Evolutionary conservation across 208 protist genomes (phyloP), one percentile per base, ranked within the genome.

Genomic region (Crithidia expoeki): DNA sequence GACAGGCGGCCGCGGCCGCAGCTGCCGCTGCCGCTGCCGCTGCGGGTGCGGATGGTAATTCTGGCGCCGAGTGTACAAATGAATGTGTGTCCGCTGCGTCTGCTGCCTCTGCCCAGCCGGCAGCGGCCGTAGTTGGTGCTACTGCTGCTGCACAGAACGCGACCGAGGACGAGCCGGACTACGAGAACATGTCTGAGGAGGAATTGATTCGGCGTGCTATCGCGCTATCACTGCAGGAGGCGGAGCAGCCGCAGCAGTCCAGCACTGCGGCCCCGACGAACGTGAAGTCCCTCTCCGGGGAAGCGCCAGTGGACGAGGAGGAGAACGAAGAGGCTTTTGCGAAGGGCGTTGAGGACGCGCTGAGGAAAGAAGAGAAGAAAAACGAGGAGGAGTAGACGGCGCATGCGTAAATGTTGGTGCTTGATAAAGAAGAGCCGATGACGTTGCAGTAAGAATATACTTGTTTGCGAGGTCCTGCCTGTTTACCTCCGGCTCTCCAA

Each of bases 101-200:
- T 49, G 64, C 23, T 32, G 23, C 40, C 23, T 46, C 62, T 50
- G 38, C 52, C 2, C 44, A 60, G 34, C 52, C 67, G 14, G 16
- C n/a, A n/a, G n/a, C n/a, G n/a, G n/a, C n/a, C n/a, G n/a, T n/a
- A n/a, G n/a, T n/a, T n/a, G n/a, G n/a, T n/a, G n/a, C n/a, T n/a
- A n/a, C n/a, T n/a, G n/a, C 68, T 16, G 49, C 38, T 1, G 28
- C 30, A 25, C 16, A 23, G 7, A 60, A 40, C 16, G 50, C 44
- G 10, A 12, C 76, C 14, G 46, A 65, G 11, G 72, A 63, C 0
- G 75, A 82, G 38, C 21, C 46, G n/a, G 70, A 80, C 49, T 69
- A 84, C 58, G 76, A 78, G 5, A 83, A 88, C 53, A 90, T 95
- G 80, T 84, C 70, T 1, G 94, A 97, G 62, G 94, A 98, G 69